Evolutionary conservation across 805 yeast genomes (phyloP), one percentile per base, ranked within the genome.

Genomic region (Wickerhamiella sergipiensis): DNA sequence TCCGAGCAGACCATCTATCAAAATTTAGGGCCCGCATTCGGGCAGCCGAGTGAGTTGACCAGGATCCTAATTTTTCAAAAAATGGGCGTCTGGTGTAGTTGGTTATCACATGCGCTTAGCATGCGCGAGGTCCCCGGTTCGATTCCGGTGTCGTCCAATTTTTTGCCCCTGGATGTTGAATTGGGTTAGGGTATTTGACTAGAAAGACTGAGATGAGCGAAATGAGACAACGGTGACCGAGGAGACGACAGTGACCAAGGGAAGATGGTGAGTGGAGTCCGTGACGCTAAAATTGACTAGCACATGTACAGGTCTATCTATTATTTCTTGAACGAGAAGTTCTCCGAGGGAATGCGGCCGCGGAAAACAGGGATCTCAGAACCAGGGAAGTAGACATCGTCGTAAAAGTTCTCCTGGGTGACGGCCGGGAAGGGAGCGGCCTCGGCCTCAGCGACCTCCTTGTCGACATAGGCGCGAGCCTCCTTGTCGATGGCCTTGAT

Each of bases 341-440:
- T 81, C 74, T 90, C 98, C 62, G 86, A 94, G 60, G 94, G 83
- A 64, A 89, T 82, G 78, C 98, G 85, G 57, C 98, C 98, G 78
- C 98, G 86, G 70, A 89, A 79, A 59, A 80, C 83, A 62, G 92
- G 89, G 52, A 85, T 78, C 76, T 92, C 97, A 54, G 90, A 74
- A 57, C 98, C 98, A 71, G 83, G 87, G 64, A 83, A 90, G 72
- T 92, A 92, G 56, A 90, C 95, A 67, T 92, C 97, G 76, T 88
- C 95, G 71, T 89, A 92, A 68, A 92, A 77, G 68, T 86, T 86
- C 67, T 86, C 87, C 80, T 90, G 80, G 74, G 82, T 85, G 57
- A 96, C 94, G 71, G 87, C 96, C 59, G 98, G 98, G 59, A 94
- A 85, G 61, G 95, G 85, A 63, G 92, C 81, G 54, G 83, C 84